These are phyloP conservation scores for Phyllosticta citrichinensis DNA, from an alignment of 2,329 filamentous ascomycete species.

Conservation along the genomic window DNA sequence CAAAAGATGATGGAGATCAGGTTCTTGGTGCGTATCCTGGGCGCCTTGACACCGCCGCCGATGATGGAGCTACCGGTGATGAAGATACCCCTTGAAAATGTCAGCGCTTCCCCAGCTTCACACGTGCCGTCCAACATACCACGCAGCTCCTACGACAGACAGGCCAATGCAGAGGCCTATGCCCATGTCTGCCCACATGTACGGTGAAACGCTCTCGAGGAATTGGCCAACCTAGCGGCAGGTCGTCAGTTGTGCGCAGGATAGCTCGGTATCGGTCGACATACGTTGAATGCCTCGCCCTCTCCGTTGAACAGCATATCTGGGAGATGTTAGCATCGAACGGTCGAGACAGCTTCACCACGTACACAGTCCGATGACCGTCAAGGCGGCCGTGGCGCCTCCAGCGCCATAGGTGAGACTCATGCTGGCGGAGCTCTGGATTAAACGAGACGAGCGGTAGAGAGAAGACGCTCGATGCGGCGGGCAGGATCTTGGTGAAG, in stretches of 20 bases:
- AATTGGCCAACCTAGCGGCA: constrained; percentile 69
- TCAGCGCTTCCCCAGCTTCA: constrained; percentile 14
- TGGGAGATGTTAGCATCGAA: constrained; percentile 31
- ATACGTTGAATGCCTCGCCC: constrained; percentile 90
- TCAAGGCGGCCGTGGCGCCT: constrained; percentile 56
- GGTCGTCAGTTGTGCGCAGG: constrained; percentile 3
- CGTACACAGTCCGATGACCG: constrained; percentile 72
- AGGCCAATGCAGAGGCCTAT: constrained; percentile 92
- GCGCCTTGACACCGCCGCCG: constrained; percentile 90
- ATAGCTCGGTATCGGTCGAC: constrained; percentile 18
- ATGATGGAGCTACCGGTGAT: constrained; percentile 97
- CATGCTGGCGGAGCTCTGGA: constrained; percentile 39
- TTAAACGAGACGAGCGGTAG: background rate
- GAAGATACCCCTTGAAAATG: constrained; percentile 78
- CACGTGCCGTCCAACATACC: constrained; percentile 46
- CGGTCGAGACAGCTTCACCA: constrained; percentile 12
- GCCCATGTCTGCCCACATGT: constrained; percentile 83
- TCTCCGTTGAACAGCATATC: constrained; percentile 98
- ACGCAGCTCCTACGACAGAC: constrained; percentile 94
- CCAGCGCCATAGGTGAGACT: constrained; percentile 62
- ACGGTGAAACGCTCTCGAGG: constrained; percentile 86
- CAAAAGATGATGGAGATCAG: constrained; percentile 99
- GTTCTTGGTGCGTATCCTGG: constrained; percentile 98
- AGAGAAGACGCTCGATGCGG: constrained; percentile 3
- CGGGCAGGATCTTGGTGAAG: background rate